phyloP scores from a whole-genome alignment of 2,329 filamentous ascomycete genomes.

The Scedosporium aurantiacum region DNA sequence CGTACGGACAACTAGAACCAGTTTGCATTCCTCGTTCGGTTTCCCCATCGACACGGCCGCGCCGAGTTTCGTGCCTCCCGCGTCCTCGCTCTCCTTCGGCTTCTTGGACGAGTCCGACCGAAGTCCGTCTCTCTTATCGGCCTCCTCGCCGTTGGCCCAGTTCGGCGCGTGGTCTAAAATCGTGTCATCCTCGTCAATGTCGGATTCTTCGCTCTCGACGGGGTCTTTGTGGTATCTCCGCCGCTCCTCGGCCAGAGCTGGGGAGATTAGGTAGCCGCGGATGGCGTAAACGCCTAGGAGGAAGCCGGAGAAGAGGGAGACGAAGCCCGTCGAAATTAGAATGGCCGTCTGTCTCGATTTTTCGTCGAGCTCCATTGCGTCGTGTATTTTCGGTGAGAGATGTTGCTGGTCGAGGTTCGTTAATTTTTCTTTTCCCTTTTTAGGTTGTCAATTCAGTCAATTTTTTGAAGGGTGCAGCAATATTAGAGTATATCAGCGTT shows the following conservation, averaged over 20 bases:
- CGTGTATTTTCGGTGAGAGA: not conserved
- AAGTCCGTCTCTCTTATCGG: slow-evolving; percentile 47
- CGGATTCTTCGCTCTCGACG: slow-evolving; percentile 58
- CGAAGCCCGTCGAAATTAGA: slow-evolving; percentile 60
- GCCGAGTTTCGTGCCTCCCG: slow-evolving; percentile 15
- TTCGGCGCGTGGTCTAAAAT: slow-evolving; percentile 56
- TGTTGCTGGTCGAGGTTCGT: not conserved
- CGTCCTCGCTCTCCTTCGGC: slow-evolving; percentile 33
- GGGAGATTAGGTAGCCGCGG: slow-evolving; percentile 47
- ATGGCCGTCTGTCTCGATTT: slow-evolving; percentile 19
- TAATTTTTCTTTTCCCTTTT: not conserved
- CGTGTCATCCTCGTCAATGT: slow-evolving; percentile 49
- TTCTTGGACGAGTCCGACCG: slow-evolving; percentile 15
- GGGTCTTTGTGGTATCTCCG: slow-evolving; percentile 46
- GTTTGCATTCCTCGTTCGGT: slow-evolving; percentile 73
- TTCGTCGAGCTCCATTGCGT: not conserved
- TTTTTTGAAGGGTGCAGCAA: no score
- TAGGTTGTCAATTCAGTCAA: not conserved
- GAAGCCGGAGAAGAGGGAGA: slow-evolving; percentile 68
- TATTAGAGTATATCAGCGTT: no score
- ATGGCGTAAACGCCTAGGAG: slow-evolving; percentile 67
- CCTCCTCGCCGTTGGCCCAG: slow-evolving; percentile 51
- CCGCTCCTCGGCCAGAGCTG: slow-evolving; percentile 44
- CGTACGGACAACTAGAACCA: slow-evolving; percentile 83
- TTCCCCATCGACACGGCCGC: slow-evolving; percentile 19